These are phyloP conservation scores for Populus euphratica DNA, from an alignment of 345 rosid species.

Conservation along the genomic window DNA sequence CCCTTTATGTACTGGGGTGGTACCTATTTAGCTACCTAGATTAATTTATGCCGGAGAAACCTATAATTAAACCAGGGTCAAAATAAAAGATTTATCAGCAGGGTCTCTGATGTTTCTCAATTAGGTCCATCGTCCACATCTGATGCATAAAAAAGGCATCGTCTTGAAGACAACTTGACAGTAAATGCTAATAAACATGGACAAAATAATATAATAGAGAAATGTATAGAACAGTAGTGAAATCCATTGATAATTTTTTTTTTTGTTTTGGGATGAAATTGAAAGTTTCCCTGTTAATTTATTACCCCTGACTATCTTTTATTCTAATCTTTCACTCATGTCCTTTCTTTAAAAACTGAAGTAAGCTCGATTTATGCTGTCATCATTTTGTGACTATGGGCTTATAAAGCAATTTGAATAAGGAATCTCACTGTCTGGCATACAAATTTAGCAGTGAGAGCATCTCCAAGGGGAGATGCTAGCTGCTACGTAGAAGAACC, in stretches of 20 bases:
- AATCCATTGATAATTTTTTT: not conserved
- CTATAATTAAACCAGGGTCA: not conserved
- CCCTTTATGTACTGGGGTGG: not conserved
- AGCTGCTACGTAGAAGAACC: not conserved
- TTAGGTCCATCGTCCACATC: not conserved
- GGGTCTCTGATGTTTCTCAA: not conserved
- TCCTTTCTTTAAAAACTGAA: not conserved
- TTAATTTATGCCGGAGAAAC: not conserved
- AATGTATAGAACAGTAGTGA: too few relatives aligned
- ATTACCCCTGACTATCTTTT: not conserved
- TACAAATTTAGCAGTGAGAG: not conserved
- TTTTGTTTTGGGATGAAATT: not conserved
- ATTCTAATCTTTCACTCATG: not conserved
- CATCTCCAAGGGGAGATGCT: too few relatives aligned
- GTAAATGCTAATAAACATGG: not conserved
- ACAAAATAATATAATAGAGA: not conserved
- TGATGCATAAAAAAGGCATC: not conserved
- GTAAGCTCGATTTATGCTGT: not conserved
- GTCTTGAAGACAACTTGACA: not conserved
- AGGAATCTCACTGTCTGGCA: not conserved
- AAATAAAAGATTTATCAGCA: not conserved
- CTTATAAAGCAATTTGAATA: constrained; percentile 1
- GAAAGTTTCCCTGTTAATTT: not conserved
- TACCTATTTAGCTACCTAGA: not conserved
- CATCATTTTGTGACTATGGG: not conserved